Evolutionary conservation across 306 rosid species (phyloP).

Genomic region (Castanopsis chinensis): DNA sequence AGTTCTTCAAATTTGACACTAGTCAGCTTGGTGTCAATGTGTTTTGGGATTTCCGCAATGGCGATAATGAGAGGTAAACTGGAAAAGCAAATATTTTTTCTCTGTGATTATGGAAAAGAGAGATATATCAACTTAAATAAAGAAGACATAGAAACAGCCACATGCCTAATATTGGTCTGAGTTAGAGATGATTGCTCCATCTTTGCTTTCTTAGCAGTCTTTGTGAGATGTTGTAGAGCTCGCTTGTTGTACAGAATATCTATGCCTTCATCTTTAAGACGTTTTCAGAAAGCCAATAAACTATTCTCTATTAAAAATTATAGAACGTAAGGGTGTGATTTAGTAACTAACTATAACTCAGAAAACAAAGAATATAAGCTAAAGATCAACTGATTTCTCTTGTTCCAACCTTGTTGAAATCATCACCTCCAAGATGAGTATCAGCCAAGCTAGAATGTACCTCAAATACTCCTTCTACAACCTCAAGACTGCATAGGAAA

Average conservation of each 20-base stretch:
- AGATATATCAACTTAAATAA: neutral
- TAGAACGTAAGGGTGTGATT: neutral
- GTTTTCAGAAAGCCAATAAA: slow-evolving; percentile 76
- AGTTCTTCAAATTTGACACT: slow-evolving; percentile 91
- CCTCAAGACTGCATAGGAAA: slow-evolving; percentile 67
- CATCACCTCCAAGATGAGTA: slow-evolving; percentile 98
- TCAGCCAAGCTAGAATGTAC: slow-evolving; percentile 95
- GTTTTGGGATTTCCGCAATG: slow-evolving; percentile 89
- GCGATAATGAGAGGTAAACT: slow-evolving; percentile 96
- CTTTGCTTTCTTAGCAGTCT: slow-evolving; percentile 84
- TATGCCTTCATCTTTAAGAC: slow-evolving; percentile 80
- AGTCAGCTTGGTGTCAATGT: slow-evolving; percentile 81
- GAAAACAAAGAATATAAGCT: neutral
- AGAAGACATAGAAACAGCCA: neutral
- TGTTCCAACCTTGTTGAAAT: slow-evolving; percentile 75
- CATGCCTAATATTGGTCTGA: slow-evolving; percentile 79
- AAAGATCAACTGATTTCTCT: neutral
- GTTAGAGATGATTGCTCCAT: slow-evolving; percentile 94
- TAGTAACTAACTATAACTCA: too few species aligned
- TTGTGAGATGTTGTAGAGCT: slow-evolving; percentile 86
- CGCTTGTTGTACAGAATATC: slow-evolving; percentile 87
- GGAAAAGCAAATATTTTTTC: slow-evolving; percentile 5
- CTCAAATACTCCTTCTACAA: slow-evolving; percentile 88
- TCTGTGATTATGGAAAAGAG: neutral
- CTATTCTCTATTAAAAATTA: slow-evolving; percentile 56